phyloP scores from a whole-genome alignment of 129 eudicot genomes.

The Logfia minima region DNA sequence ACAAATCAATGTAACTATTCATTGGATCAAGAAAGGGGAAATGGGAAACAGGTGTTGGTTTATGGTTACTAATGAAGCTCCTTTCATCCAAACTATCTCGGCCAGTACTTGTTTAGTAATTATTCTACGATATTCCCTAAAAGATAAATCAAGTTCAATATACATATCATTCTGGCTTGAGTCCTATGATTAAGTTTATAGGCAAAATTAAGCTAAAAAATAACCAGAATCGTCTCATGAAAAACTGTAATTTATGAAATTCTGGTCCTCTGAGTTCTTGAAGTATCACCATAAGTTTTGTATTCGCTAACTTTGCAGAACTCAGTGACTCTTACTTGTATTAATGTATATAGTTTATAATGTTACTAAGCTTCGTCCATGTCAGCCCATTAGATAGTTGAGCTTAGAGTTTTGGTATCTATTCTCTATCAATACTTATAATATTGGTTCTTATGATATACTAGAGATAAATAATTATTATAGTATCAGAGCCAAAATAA shows the following conservation, averaged over 20 bases:
- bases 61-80: neutral
- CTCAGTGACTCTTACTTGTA: neutral
- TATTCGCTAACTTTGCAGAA: neutral
- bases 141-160: neutral
- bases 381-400: too few species aligned
- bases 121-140: neutral
- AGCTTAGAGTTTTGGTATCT: too few species aligned
- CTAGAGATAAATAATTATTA: too few species aligned
- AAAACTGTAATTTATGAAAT: neutral
- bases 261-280: neutral
- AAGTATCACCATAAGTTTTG: neutral
- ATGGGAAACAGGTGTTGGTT: conserved; percentile 7
- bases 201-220: neutral
- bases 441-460: too few species aligned
- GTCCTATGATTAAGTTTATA: neutral
- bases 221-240: neutral
- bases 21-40: conserved; percentile 1
- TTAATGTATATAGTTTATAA: too few species aligned
- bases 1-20: neutral
- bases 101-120: neutral
- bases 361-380: too few species aligned
- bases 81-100: neutral
- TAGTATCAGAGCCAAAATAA: too few species aligned
- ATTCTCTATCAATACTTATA: too few species aligned
- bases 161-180: neutral